Evolutionary conservation across 176 grass and related monocot genomes (phyloP).

Genomic region (Eleusine indica): DNA sequence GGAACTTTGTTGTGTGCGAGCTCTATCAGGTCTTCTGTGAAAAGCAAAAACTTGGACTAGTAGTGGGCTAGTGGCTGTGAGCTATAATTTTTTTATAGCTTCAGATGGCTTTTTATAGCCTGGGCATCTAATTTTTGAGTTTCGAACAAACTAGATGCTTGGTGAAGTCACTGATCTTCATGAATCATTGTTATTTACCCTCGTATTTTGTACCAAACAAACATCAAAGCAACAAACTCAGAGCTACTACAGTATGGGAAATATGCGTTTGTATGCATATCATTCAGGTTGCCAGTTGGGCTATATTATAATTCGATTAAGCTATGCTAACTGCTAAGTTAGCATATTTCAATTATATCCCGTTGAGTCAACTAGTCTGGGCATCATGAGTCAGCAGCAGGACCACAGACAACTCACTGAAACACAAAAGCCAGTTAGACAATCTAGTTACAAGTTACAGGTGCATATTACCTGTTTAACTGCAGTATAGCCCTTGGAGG

Average conservation of each 20-base stretch:
- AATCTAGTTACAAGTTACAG: not conserved
- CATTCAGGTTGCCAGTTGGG: not conserved
- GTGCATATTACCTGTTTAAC: not conserved
- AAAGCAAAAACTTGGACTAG: not conserved
- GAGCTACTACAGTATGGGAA: not conserved
- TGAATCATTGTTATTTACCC: not conserved
- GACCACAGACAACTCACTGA: not conserved
- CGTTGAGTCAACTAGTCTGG: not conserved
- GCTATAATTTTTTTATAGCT: slow-evolving; percentile 9
- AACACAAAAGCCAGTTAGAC: slow-evolving; percentile 5
- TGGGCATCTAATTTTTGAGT: not conserved
- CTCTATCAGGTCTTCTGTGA: not conserved
- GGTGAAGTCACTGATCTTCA: not conserved
- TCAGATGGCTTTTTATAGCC: too few relatives aligned
- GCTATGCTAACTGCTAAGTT: not conserved
- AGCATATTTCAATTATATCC: not conserved
- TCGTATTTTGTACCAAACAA: not conserved
- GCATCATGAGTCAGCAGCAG: not conserved
- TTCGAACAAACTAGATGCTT: slow-evolving; percentile 4
- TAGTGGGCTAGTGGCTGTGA: not conserved
- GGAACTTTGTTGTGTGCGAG: not conserved
- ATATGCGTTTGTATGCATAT: not conserved
- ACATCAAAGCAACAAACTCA: not conserved
- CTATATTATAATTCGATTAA: not conserved
- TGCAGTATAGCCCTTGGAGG: slow-evolving; percentile 11